Base-by-base conservation (phyloP, 306 rosid genomes). In the Casuarina glauca region DNA sequence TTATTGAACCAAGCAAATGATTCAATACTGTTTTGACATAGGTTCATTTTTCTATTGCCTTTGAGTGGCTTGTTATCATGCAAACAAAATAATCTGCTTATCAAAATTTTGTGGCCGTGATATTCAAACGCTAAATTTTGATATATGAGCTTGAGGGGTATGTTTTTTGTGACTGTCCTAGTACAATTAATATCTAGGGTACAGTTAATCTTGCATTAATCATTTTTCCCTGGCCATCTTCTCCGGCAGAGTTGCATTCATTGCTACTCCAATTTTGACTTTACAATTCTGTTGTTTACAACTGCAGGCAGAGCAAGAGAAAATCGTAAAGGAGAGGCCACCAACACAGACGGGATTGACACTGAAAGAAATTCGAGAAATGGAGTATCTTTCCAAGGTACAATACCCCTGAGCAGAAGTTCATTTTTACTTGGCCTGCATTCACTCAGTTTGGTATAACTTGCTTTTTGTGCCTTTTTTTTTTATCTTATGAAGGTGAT, bases 351-450 rank as follows among this genome's bases (percentile, higher is more conserved):
- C 79, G 20, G 87, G 88, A 17, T 74, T 95, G 82, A 88, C 88
- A 7, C 93, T 95, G 0, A 74, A 85, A 72, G 98, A 95, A 81
- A 55, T 88, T 69, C 82, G 97, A 5, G 90, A 86, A 79, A 95
- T 92, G 98, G 79, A 83, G 19, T 94, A 87, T 84, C 92, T 94
- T 70, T 88, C 87, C 11, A 81, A 94, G 89, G 98, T 91, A 85
- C 36, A 19, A 13, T 19, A 61, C 15, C 50, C 11, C 38, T 55
- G 64, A 44, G 9, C 53, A 63, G 45, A 76, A 20, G 9, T 69
- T 70, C 45, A 48, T 36, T 5, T 82, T 49, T 5, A 11, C 68
- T 19, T 38, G 58, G 38, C 13, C 60, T 61, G 58, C 26, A 45
- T 55, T 48, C 61, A 13, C 5, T 46, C 60, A 67, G 1, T 41